phyloP scores from a whole-genome alignment of 2,329 filamentous ascomycete genomes.

The Bipolaris gigantea region DNA sequence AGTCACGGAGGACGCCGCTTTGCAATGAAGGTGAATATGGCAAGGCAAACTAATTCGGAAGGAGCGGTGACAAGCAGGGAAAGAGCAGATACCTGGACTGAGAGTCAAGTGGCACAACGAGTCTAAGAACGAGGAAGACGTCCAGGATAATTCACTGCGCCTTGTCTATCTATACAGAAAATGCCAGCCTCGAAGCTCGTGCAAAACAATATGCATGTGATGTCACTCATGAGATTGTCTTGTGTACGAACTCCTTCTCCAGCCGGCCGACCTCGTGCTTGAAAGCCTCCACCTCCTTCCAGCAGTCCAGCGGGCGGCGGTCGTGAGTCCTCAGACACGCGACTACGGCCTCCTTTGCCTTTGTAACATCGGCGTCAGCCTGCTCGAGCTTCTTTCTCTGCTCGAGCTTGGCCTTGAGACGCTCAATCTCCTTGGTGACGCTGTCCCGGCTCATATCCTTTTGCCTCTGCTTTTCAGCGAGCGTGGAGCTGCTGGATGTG shows the following conservation, averaged over 20 bases:
- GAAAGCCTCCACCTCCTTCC: conserved; percentile 87
- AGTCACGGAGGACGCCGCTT: background rate
- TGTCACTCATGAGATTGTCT: conserved; percentile 59
- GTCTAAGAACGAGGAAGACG: background rate
- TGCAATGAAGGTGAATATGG: background rate
- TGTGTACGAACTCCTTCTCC: conserved; percentile 86
- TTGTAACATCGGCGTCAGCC: conserved; percentile 71
- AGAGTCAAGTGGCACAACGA: background rate
- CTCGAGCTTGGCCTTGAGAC: conserved; percentile 54
- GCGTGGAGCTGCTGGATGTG: conserved; percentile 40
- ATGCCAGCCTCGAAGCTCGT: background rate
- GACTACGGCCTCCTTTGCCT: conserved; percentile 74
- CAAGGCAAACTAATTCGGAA: background rate
- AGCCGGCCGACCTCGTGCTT: conserved; percentile 84
- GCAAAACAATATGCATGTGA: background rate
- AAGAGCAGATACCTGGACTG: background rate
- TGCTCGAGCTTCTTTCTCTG: conserved; percentile 61
- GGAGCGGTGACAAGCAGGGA: background rate
- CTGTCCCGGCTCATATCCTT: conserved; percentile 55
- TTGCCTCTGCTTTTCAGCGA: conserved; percentile 48
- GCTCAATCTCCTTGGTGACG: conserved; percentile 61
- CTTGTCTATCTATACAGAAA: conserved; percentile 31
- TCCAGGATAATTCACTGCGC: conserved; percentile 13
- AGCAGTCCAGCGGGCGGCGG: conserved; percentile 87
- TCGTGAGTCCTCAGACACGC: conserved; percentile 83